Base-by-base conservation (phyloP, 352 stramenopile genomes). In the Pythium utonaiense region DNA sequence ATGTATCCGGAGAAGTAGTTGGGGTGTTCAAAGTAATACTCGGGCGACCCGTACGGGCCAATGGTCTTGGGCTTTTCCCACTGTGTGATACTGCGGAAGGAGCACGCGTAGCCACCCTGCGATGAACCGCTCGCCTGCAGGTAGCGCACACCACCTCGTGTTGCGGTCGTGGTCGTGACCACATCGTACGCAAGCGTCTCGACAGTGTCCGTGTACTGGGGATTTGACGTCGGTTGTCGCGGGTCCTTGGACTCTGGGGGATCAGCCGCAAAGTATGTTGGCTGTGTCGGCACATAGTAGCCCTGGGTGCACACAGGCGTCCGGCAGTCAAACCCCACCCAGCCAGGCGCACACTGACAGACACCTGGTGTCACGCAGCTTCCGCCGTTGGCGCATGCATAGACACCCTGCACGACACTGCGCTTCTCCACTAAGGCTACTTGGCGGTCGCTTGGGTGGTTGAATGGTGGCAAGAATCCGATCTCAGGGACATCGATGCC, bases 1-100 rank as follows among this genome's bases (percentile, higher is more conserved):
- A 99, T 99, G 70, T 98, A 98, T 14, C 77, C 83, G 14, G 92
- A 98, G 56, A 96, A 98, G 57, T 98, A 99, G 73, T 99, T 99
- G 3, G 96, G 91, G 64, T 98, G 92, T 52, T 98, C 71, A 30
- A 95, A 93, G 53, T 98, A 85, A 42, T 73, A 88, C n/a, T 77
- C 73, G 0, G 88, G 48, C 9, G 80, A 91, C 5, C 70, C 79
- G 41, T 78, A 70, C 13, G 71, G 63, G 5, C 69, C 81, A 33
- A 69, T 66, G 3, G 67, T 86, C 33, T 38, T 47, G 4, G 81
- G 81, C 61, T 98, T 98, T 62, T 99, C 96, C 90, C 90, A 99
- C 60, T 96, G 33, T 10, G 93, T 98, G n/a, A 96, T 71, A 60
- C 89, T 91, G 34, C 96, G 86, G 17, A 97, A 90, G 3, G 92